Evolutionary conservation across 2,329 filamentous ascomycete species (phyloP), one percentile per base, ranked within the genome.

Genomic region (Trichoderma gracile): DNA sequence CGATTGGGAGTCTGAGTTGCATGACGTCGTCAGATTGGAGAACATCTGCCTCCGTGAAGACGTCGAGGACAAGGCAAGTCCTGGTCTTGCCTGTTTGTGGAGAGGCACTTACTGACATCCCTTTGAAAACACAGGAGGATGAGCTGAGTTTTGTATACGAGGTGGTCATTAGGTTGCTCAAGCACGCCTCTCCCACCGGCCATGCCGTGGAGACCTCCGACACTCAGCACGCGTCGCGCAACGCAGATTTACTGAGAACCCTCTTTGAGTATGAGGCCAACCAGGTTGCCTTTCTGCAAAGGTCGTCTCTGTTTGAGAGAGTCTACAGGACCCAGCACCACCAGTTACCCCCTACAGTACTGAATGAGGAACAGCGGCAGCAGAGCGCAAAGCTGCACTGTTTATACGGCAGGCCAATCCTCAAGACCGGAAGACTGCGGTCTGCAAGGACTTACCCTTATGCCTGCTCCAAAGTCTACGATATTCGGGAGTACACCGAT

Each of bases 391-490:
- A 89, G 72, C 77, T 93, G 25, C 89, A 92, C 73, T 86, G 85
- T 67, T 78, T 91, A 30, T 89, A 86, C 67, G 90, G 90, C 19
- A 81, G 84, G n/a, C 84, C 87, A 0, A 77, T 86, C 3, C 73
- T 81, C 25, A 75, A 74, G 33, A 66, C 73, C 25, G 74, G 75
- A n/a, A 71, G 76, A 30, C 74, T 75, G 12, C 69, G 77, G 14
- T 74, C 73, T 7, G 73, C 71, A 15, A 72, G 73, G 17, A 79
- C 78, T 1, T 87, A 86, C 71, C 84, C 86, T 1, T 88, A 82
- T 68, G 90, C 91, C 1, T 83, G 86, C 61, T 84, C 86, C 52
- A 84, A 85, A 67, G 89, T 93, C 3, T 94, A 93, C 68, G 90
- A 93, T 71, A 76, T 93, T 54, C 81, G 90, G 1, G 82, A 88